Evolutionary conservation across 345 rosid species (phyloP), one percentile per base, ranked within the genome.

Genomic region (Lepidium aucheri): DNA sequence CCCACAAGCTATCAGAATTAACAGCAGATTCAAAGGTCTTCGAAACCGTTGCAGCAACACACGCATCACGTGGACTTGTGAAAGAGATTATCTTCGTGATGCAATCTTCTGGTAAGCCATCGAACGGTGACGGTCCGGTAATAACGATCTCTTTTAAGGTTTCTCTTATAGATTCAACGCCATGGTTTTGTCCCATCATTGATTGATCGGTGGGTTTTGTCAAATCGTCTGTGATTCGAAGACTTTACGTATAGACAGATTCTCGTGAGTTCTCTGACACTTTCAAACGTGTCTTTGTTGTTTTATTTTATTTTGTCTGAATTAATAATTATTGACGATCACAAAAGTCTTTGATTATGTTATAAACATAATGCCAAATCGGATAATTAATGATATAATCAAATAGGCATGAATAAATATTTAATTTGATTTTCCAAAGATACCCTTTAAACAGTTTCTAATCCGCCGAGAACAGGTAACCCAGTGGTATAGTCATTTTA

Each of bases 1-100:
- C 74, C 96, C 92, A 84, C 5, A 86, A 81, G 13, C 38, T 53
- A 66, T 86, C 83, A 17, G 83, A 80, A 1, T 69, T 72, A 0
- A 75, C 75, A 2, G 81, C 86, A 1, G 70, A 79, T 51, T 67
- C 76, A 49, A 82, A 84, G 11, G 36, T 12, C 3, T 73, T 71
- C 0, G 83, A 82, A n/a, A 88, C 88, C 6, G 59, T 8, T 0
- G 86, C 69, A 7, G 72, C 33, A 2, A 74, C 55, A 52, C 86
- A 78, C 1, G 81, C 78, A n/a, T 86, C 89, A 1, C 42, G 53
- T 15, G 86, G 89, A 13, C 56, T 47, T 2, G 89, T 86, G 3
- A 73, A 70, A 0, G 85, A 79, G 10, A 86, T 22, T 10, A 84
- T 50, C 42, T 49, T 49, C 30, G 84, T 80, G 46, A 88, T 56